Conservation (phyloP, 371 early-diverging fungal genomes). For the Mortierella sp. region DNA sequence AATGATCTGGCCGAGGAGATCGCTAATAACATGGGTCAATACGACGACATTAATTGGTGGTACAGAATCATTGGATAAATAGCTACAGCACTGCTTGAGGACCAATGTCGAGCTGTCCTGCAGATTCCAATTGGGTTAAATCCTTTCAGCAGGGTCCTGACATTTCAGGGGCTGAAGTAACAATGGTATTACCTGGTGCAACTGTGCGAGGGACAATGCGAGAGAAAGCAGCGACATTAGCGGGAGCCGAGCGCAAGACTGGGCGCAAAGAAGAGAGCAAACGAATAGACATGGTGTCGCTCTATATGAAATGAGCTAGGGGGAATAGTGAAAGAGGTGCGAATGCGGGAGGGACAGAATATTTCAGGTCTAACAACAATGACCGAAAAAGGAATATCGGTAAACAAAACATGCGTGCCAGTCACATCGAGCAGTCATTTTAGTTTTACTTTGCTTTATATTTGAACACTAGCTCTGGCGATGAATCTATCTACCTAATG, state of each 20-base stretch:
- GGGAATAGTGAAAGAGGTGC: not conserved
- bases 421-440: not conserved
- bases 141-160: not conserved
- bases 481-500: constrained; percentile 34
- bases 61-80: not conserved
- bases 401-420: not conserved
- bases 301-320: not conserved
- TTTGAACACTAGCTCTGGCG: not conserved
- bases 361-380: not conserved
- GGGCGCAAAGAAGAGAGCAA: constrained; percentile 40
- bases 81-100: no score
- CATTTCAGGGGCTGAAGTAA: not conserved
- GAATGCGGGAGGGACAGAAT: not conserved
- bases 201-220: constrained; percentile 28
- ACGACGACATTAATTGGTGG: not conserved
- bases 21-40: constrained; percentile 14
- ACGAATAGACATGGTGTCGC: constrained; percentile 27
- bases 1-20: constrained; percentile 20
- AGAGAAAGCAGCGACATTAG: constrained; percentile 13
- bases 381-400: not conserved
- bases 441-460: not conserved
- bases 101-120: no score
- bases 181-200: constrained; percentile 18
- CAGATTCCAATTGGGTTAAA: not conserved
- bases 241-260: constrained; percentile 30